Base-by-base conservation (phyloP, 1,139 yeast genomes). In the Pichia sp. region DNA sequence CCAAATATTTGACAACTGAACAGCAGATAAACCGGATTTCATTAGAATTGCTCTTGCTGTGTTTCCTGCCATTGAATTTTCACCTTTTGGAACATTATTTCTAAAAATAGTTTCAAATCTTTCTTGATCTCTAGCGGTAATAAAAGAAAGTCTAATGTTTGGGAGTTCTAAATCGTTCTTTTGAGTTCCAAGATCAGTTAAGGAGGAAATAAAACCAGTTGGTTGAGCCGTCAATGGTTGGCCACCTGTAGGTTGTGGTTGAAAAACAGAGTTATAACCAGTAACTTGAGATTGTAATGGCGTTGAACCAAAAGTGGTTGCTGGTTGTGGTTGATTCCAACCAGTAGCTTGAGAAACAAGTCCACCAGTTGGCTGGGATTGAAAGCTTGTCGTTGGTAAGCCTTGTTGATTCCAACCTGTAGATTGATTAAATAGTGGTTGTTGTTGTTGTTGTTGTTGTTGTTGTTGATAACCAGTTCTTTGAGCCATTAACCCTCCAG, bases 1-100 rank as follows among this genome's bases (percentile, higher is more conserved):
- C 98, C 98, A 92, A 48, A 92, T 82, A 54, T 83, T 87, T 2
- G 95, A 95, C 57, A 92, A 71, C 28, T 83, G 76, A 32, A 78
- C 76, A 1, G 96, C 87, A 33, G 78, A 69, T 48, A 92, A 71
- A 4, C 87, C 86, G 0, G 97, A 89, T 55, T 90, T 78, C 67
- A 87, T 70, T 55, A 92, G 71, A 48, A 92, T 83, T 48, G 79
- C 79, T 55, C 92, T 77, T 24, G 96, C 95, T 10, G 82, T 69
- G 41, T 81, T 85, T 4, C 95, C 95, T 33, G 78, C 70, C 47
- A 89, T 76, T 6, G 96, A 77, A 55, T 73, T 82, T 45, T 89
- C 94, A 23, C 90, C 86, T 32, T 74, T 69, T n/a, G 85, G 77
- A 31, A 87, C 87, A 6, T 87, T 82, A 6, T 86, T 75, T 51